These are phyloP conservation scores for Glycine latifolia DNA, from an alignment of 306 rosid genomes.

Conservation along the genomic window DNA sequence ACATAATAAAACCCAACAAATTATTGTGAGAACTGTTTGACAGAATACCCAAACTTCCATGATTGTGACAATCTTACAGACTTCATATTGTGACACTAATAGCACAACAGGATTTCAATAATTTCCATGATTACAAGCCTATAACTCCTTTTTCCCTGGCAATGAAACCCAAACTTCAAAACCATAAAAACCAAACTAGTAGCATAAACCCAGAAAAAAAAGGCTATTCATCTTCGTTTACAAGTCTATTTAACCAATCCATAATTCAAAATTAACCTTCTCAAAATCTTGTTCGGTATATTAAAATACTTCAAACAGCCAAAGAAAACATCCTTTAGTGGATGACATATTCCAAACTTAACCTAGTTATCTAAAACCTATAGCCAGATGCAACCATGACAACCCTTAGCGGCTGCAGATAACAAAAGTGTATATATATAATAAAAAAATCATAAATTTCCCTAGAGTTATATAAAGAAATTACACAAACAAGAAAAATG, in stretches of 20 bases:
- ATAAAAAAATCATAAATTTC: not conserved
- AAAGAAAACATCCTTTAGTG: not conserved
- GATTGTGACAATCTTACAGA: too few relatives aligned
- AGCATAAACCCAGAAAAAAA: not conserved
- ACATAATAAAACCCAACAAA: not conserved
- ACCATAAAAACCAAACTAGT: not conserved
- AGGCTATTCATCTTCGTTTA: not conserved
- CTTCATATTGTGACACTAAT: not conserved
- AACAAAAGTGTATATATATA: too few relatives aligned
- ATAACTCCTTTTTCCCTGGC: not conserved
- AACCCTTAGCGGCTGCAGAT: too few relatives aligned
- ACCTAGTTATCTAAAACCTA: not conserved
- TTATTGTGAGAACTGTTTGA: not conserved
- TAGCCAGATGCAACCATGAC: not conserved
- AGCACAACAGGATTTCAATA: not conserved
- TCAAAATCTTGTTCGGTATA: not conserved
- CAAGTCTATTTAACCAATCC: slow-evolving; percentile 1
- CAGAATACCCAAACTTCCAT: not conserved
- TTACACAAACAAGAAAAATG: not conserved
- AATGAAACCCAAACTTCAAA: not conserved
- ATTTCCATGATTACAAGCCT: not conserved
- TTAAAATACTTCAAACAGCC: not conserved
- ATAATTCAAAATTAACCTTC: not conserved
- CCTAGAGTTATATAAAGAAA: not conserved
- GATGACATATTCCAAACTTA: not conserved